Base-by-base conservation (phyloP, 768 basidiomycete genomes). In the Cubamyces sp. region DNA sequence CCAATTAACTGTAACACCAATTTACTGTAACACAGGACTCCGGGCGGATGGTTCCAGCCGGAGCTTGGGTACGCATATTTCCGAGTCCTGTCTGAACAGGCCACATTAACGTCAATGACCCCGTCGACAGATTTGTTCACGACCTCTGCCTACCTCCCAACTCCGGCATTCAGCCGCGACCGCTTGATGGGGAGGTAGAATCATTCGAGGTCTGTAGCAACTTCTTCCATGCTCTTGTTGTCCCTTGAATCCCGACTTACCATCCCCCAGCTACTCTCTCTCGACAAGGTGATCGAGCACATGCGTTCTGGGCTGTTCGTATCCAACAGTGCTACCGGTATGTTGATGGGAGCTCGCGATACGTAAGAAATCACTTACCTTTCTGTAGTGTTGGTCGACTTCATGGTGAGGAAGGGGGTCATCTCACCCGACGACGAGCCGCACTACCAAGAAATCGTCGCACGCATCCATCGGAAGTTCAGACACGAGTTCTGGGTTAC, bases 101-200 rank as follows among this genome's bases (percentile, higher is more conserved):
- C 1, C 6, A 34, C 11, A 11, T 9, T 34, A 34, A 34, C 9
- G 34, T 11, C 34, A 9, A 5, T 34, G n/a, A n/a, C 28, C 11
- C 6, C 34, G 34, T 34, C 39, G 26, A 8, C 68, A 93, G 92
- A 79, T 95, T 92, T 71, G 78, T 90, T 23, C 98, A 94, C 69
- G 94, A 98, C 68, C 78, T 98, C 49, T 74, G 75, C 50, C 82
- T 97, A 19, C 94, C 93, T 0, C 64, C 76, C 5, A 75, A 74
- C 34, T 64, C 72, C 70, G 85, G 75, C 65, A 70, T 81, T 18
- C 73, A 77, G 15, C 93, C 92, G 8, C 80, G 80, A 53, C 93
- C 95, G 0, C 78, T 84, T 19, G 97, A 99, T 66, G 95, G 93
- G 21, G 97, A 99, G 71, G 97, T 97, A 2, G 95, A 97, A 71